Conservation (phyloP, 768 basidiomycete genomes). For the Hydnomerulius pinastri region DNA sequence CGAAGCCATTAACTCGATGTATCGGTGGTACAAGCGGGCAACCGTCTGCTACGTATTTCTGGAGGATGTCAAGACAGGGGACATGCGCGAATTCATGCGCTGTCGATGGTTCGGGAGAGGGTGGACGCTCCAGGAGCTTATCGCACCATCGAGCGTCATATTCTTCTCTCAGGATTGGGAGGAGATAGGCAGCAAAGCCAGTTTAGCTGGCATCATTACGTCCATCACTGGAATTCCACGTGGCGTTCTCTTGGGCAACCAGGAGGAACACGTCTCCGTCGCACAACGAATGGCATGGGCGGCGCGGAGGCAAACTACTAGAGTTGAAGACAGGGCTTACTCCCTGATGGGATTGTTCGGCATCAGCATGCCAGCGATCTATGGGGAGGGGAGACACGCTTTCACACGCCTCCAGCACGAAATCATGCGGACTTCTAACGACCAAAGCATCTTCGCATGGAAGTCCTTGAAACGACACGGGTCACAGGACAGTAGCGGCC, state of each 20-base stretch:
- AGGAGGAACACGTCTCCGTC: not conserved
- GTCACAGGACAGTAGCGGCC: not conserved
- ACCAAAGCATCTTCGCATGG: constrained; percentile 16
- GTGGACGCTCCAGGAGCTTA: constrained; percentile 14
- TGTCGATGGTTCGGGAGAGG: constrained; percentile 22
- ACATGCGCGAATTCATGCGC: not conserved
- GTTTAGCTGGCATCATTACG: not conserved
- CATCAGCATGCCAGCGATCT: constrained; percentile 14
- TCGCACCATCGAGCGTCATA: constrained; percentile 14
- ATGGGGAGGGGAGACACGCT: constrained; percentile 20
- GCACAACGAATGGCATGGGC: constrained; percentile 18
- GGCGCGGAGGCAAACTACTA: constrained; percentile 14
- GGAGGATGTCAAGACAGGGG: constrained; percentile 2
- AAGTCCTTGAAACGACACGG: not conserved
- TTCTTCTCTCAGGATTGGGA: constrained; percentile 18
- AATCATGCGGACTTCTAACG: constrained; percentile 10
- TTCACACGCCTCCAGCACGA: constrained; percentile 17
- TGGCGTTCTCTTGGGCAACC: constrained; percentile 1
- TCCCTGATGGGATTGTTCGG: constrained; percentile 19
- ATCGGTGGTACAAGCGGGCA: constrained; percentile 8
- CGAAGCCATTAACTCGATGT: too few species aligned
- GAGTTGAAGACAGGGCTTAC: constrained; percentile 20
- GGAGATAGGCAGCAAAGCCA: constrained; percentile 5
- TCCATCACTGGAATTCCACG: constrained; percentile 7
- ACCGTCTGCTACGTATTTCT: constrained; percentile 18